phyloP scores from a whole-genome alignment of 2,329 filamentous ascomycete species.

The Graphiopsis chlorocephala region DNA sequence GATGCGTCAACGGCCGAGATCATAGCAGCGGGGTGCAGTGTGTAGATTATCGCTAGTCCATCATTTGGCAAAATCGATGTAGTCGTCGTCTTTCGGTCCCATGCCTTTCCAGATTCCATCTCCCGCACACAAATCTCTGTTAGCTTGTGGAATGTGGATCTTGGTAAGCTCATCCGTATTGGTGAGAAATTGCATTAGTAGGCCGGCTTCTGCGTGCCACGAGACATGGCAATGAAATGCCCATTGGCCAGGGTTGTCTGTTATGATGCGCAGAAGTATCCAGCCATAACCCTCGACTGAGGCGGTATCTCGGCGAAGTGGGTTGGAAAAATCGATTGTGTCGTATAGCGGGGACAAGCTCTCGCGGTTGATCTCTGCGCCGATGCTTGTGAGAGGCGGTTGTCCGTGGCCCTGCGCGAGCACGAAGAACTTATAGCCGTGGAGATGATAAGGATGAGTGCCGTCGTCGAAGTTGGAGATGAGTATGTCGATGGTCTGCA shows the following conservation, averaged over 20 bases:
- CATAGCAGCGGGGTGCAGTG: background rate
- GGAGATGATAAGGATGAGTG: conserved; percentile 36
- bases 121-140: conserved; percentile 46
- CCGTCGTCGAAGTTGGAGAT: conserved; percentile 38
- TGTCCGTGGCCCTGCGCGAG: conserved; percentile 36
- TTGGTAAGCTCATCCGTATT: conserved; percentile 45
- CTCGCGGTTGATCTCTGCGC: conserved; percentile 24
- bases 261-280: conserved; percentile 53
- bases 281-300: conserved; percentile 56
- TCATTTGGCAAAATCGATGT: conserved; percentile 22
- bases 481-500: conserved; percentile 38
- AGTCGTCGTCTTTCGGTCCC: conserved; percentile 48
- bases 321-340: conserved; percentile 39
- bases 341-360: conserved; percentile 33
- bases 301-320: conserved; percentile 53
- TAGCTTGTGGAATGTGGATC: conserved; percentile 46
- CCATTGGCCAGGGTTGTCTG: conserved; percentile 60
- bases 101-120: conserved; percentile 50
- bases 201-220: conserved; percentile 59
- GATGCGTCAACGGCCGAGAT: background rate
- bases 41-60: background rate
- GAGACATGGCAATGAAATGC: conserved; percentile 58
- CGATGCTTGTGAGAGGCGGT: conserved; percentile 26
- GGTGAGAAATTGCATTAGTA: conserved; percentile 59
- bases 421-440: conserved; percentile 38